phyloP scores from a whole-genome alignment of 352 stramenopile genomes.

The Pythium folliculosum region DNA sequence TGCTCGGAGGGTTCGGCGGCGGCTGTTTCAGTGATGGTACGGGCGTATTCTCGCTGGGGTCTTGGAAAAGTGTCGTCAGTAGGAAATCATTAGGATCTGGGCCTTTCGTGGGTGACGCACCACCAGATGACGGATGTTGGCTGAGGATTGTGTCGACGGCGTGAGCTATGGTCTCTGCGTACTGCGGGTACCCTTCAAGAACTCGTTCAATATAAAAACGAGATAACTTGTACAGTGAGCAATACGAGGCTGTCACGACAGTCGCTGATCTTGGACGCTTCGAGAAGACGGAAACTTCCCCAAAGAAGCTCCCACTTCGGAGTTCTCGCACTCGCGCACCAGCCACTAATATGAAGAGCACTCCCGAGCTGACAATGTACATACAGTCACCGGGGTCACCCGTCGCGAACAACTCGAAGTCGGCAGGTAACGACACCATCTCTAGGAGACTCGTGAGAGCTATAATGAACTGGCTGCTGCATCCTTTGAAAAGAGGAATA shows the following conservation, averaged over 20 bases:
- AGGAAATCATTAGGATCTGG: constrained; percentile 46
- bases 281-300: constrained; percentile 71
- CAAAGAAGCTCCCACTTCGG: constrained; percentile 65
- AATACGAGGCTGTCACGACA: constrained; percentile 60
- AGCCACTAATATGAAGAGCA: constrained; percentile 62
- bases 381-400: constrained; percentile 71
- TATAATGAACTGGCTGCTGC: constrained; percentile 60
- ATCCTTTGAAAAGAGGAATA: constrained; percentile 67
- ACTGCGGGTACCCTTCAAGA: constrained; percentile 60
- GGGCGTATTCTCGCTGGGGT: constrained; percentile 2
- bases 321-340: constrained; percentile 66
- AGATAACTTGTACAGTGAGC: constrained; percentile 64
- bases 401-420: constrained; percentile 52
- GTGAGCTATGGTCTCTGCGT: constrained; percentile 42
- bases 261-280: constrained; percentile 56
- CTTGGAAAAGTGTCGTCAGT: constrained; percentile 55
- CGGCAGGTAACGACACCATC: constrained; percentile 54
- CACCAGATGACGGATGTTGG: constrained; percentile 22
- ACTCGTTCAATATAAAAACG: constrained; percentile 65
- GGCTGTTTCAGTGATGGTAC: neutral
- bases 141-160: constrained; percentile 53
- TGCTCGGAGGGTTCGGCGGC: neutral
- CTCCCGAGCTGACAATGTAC: constrained; percentile 69
- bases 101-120: neutral
- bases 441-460: constrained; percentile 70